phyloP scores from a whole-genome alignment of 768 basidiomycete species.

The Phlegmacium glaucopus region DNA sequence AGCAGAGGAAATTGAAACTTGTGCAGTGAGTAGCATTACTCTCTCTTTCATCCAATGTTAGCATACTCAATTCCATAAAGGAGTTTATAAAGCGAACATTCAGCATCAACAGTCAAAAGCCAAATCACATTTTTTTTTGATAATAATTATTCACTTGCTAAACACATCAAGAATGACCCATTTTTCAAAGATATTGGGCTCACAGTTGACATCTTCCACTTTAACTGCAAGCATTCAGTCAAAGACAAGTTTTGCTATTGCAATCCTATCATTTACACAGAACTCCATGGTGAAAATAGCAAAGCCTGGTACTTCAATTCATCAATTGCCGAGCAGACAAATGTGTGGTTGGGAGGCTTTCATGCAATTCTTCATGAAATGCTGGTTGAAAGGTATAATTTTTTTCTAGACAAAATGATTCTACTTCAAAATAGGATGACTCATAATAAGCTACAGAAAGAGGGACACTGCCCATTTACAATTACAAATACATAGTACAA shows the following conservation, averaged over 20 bases:
- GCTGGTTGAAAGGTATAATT: slow-evolving; percentile 22
- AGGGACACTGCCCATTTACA: background rate
- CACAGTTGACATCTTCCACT: slow-evolving; percentile 21
- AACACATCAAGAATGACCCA: slow-evolving; percentile 3
- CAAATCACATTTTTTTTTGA: background rate
- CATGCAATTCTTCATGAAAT: slow-evolving; percentile 29
- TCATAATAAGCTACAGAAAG: background rate
- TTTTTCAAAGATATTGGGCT: slow-evolving; percentile 9
- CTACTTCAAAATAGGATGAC: slow-evolving; percentile 13
- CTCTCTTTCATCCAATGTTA: background rate
- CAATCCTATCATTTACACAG: slow-evolving; percentile 6
- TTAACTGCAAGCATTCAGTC: slow-evolving; percentile 15
- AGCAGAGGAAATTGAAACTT: background rate
- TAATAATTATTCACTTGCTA: background rate
- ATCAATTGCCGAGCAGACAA: slow-evolving; percentile 16
- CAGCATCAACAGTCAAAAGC: background rate
- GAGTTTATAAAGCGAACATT: background rate
- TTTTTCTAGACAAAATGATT: slow-evolving; percentile 35
- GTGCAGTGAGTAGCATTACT: background rate
- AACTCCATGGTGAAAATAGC: slow-evolving; percentile 3
- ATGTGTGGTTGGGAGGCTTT: slow-evolving; percentile 22
- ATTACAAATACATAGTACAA: background rate
- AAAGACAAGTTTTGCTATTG: slow-evolving; percentile 16
- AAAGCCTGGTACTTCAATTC: slow-evolving; percentile 23
- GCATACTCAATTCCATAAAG: background rate